A percentile compares a stretch with the other conserved stretches of the same genome.
Evolutionary conservation across 306 rosid species (phyloP).

Genomic region (Quercus ilex): DNA sequence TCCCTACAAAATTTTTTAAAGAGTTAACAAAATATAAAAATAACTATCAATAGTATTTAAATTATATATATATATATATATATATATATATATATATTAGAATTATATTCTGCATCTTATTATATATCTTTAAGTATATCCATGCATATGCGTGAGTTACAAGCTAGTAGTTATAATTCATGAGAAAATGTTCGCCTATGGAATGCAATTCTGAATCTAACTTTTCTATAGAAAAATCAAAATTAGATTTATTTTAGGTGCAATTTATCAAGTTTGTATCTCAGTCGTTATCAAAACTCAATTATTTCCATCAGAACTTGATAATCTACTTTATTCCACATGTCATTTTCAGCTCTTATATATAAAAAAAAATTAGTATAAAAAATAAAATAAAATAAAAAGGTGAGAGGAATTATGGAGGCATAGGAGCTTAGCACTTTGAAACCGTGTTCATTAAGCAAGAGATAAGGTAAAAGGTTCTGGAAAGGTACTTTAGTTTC

Average conservation of each 20-base stretch:
- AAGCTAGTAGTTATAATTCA: not conserved
- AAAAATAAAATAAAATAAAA: not conserved
- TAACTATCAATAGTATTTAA: too few species aligned
- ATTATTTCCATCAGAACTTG: constrained; percentile 13
- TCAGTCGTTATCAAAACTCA: constrained; percentile 21
- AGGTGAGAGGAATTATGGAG: constrained; percentile 17
- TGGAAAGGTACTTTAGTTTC: not conserved
- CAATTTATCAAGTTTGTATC: not conserved
- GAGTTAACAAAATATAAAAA: too few species aligned
- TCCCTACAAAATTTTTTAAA: too few species aligned
- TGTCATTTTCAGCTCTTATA: constrained; percentile 24
- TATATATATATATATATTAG: too few species aligned
- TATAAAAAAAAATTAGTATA: too few species aligned
- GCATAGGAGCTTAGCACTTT: constrained; percentile 30
- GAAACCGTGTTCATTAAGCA: constrained; percentile 40
- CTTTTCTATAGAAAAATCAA: not conserved
- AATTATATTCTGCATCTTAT: too few species aligned
- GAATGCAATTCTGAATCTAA: not conserved
- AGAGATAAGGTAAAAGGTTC: constrained; percentile 26
- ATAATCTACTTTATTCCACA: constrained; percentile 25
- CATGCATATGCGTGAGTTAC: too few species aligned
- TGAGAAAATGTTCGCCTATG: not conserved
- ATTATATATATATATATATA: too few species aligned
- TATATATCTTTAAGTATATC: too few species aligned
- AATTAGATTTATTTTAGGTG: not conserved